Conservation (phyloP, 495 filamentous ascomycete genomes). For the Corynascus novoguineensis region DNA sequence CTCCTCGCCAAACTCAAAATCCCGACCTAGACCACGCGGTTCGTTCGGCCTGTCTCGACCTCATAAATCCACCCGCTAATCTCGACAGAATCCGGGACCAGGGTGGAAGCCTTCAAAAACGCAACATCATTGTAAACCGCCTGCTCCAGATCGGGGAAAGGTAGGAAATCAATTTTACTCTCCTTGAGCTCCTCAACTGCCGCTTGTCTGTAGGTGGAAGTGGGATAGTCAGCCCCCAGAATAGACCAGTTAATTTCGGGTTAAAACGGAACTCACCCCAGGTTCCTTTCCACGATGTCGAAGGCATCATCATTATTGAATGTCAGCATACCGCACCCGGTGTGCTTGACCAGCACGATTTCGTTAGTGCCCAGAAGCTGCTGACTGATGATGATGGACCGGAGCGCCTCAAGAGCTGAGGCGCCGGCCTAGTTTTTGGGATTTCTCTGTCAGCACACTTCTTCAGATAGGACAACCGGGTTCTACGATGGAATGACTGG, state of each 20-base stretch:
- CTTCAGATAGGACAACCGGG: too few species aligned
- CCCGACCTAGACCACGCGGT: conserved; percentile 42
- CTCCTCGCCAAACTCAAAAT: not conserved
- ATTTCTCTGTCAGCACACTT: conserved; percentile 9
- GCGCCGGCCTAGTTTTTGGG: conserved; percentile 50
- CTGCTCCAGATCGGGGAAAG: conserved; percentile 59
- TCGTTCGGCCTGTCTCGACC: conserved; percentile 68
- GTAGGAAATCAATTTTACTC: conserved; percentile 51
- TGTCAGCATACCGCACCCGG: conserved; percentile 76
- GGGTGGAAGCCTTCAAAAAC: conserved; percentile 53
- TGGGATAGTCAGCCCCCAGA: not conserved
- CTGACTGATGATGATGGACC: conserved; percentile 72
- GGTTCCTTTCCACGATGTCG: conserved; percentile 51
- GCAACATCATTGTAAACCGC: conserved; percentile 62
- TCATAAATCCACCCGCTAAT: conserved; percentile 78
- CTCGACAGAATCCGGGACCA: conserved; percentile 52
- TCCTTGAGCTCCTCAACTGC: conserved; percentile 25
- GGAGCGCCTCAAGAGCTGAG: conserved; percentile 59
- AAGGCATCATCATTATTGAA: conserved; percentile 64
- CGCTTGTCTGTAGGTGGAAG: conserved; percentile 8
- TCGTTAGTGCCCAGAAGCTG: conserved; percentile 77
- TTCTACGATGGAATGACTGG: not conserved
- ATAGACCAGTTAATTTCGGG: not conserved
- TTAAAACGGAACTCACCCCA: conserved; percentile 28
- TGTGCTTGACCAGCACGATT: conserved; percentile 73